Percentiles rank a stretch among this genome's conserved stretches.
phyloP scores from a whole-genome alignment of 257 asterid genomes.

The Scutellaria minor region DNA sequence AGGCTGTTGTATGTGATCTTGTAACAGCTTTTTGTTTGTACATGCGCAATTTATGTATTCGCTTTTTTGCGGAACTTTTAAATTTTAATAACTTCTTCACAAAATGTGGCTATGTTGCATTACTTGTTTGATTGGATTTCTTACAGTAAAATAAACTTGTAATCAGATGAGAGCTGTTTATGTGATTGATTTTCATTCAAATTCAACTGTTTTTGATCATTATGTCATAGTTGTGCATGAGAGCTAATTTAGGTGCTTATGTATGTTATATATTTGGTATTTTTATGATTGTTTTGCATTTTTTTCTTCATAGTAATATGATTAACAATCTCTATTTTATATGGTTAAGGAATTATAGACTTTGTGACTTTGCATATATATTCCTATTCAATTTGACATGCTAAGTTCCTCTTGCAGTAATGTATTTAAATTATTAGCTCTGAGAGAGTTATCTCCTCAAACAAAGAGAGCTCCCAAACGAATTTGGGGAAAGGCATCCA shows the following conservation, averaged over 20 bases:
- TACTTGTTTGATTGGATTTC: not conserved
- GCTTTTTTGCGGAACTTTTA: not conserved
- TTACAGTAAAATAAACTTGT: not conserved
- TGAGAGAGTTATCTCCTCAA: constrained; percentile 85
- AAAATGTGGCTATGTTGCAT: constrained; percentile 10
- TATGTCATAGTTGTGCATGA: constrained; percentile 18
- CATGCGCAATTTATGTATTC: not conserved
- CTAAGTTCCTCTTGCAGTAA: constrained; percentile 58
- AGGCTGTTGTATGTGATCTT: not conserved
- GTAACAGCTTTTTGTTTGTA: not conserved
- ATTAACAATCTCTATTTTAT: not conserved
- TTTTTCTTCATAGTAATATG: not conserved
- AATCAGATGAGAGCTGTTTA: not conserved
- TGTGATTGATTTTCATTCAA: not conserved
- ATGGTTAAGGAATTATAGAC: not conserved
- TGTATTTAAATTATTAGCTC: constrained; percentile 69
- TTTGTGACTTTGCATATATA: constrained; percentile 10
- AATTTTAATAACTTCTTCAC: not conserved
- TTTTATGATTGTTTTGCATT: not conserved
- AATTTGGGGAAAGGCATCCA: constrained; percentile 71
- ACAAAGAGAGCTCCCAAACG: constrained; percentile 67
- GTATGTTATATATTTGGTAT: not conserved
- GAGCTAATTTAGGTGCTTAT: constrained; percentile 29
- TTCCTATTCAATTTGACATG: constrained; percentile 33
- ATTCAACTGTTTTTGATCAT: not conserved